Conservation (phyloP, 2,329 filamentous ascomycete genomes). For the Penicillium vulpinum region DNA sequence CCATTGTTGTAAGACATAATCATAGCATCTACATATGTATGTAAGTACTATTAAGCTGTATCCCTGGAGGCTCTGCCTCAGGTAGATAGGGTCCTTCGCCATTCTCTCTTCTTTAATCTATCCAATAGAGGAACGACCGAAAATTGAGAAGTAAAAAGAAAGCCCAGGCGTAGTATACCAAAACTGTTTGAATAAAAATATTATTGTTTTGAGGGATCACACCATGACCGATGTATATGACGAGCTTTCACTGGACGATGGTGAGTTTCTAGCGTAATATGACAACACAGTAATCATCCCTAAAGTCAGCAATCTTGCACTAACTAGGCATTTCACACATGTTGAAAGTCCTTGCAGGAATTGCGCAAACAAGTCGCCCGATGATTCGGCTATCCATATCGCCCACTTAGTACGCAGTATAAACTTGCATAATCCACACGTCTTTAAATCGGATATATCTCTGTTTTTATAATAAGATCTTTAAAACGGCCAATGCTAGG, state of each 20-base stretch:
- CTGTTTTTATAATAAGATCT: not conserved
- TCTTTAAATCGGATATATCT: not conserved
- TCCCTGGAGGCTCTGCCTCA: not conserved
- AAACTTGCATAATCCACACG: not conserved
- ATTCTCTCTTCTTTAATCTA: not conserved
- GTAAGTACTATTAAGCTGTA: no score
- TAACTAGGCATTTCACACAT: not conserved
- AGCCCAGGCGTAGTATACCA: not conserved
- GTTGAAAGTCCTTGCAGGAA: constrained; percentile 12
- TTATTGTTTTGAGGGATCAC: not conserved
- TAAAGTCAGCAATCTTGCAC: not conserved
- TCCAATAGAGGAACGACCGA: not conserved
- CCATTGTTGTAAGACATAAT: no score
- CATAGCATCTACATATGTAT: no score
- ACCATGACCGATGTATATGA: constrained; percentile 14
- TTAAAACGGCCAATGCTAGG: not conserved
- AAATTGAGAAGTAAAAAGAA: not conserved
- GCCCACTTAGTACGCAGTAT: not conserved
- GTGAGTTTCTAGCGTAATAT: constrained; percentile 5
- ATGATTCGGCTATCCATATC: constrained; percentile 4
- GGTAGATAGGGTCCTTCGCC: not conserved
- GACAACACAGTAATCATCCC: constrained; percentile 2
- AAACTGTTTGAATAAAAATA: not conserved
- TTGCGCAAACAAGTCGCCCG: constrained; percentile 11
- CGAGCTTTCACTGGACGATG: constrained; percentile 14